Evolutionary conservation across 2,329 filamentous ascomycete species (phyloP), one percentile per base, ranked within the genome.

Genomic region (Neopestalotiopsis clavispora): DNA sequence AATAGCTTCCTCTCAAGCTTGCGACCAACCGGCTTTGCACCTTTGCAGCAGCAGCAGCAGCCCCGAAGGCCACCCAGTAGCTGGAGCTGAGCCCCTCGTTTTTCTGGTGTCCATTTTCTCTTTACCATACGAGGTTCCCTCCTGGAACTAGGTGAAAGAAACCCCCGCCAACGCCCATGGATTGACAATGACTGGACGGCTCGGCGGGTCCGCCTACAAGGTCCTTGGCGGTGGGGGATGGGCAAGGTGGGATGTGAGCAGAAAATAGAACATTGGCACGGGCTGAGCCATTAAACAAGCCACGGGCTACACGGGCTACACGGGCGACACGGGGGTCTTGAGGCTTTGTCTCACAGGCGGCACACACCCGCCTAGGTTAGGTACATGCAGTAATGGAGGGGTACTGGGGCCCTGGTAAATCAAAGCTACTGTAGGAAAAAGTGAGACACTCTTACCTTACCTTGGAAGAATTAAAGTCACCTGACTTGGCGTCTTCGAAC

Each of bases 401-500:
- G 45, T 9, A 28, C 23, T 28, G 23, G 23, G 23, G 45, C 45
- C n/a, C 20, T 17, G 17, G 45, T 20, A 52, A 20, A 7, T 3
- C 45, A 52, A 52, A 52, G 45, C 45, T 52, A 52, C n/a, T 28
- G 23, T 28, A 1, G 23, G 3, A 28, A 28, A 28, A 28, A 28
- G 23, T 28, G 23, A 28, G 23, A 28, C 23, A 28, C 23, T 28
- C 23, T 28, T 28, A 28, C 23, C 23, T 23, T 23, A 28, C 23
- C 23, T 28, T 28, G 23, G 3, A 0, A 28, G 23, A 28, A 28
- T 28, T 28, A 13, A 10, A 40, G 60, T 68, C 67, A 68, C 67
- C 34, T 68, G 67, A 68, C 60, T 49, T 65, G 67, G 67, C 61
- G 67, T 42, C n/a, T 28, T 28, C 23, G 23, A 28, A 28, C 23